Evolutionary conservation across 352 stramenopile genomes (phyloP).

Genomic region (Chrysophaeum taylorii): DNA sequence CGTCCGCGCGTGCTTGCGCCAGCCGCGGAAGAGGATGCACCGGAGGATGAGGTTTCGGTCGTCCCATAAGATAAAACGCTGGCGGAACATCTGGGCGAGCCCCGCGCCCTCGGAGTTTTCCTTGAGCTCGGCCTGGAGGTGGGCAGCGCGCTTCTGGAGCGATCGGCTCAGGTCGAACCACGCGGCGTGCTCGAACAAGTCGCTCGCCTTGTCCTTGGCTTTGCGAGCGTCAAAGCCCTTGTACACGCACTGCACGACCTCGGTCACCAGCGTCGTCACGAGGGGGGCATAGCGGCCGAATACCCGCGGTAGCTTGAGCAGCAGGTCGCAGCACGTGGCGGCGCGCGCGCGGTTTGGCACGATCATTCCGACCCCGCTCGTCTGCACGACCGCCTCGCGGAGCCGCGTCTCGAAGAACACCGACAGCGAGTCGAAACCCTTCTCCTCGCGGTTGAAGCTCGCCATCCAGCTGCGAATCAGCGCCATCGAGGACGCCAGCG

Average conservation of each 20-base stretch:
- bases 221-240: not conserved
- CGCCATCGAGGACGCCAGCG: too few species aligned
- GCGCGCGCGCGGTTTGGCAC: not conserved
- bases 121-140: not conserved
- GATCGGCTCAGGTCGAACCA: not conserved
- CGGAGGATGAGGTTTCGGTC: not conserved
- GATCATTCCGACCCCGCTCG: not conserved
- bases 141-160: not conserved
- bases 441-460: not conserved
- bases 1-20: not conserved
- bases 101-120: not conserved
- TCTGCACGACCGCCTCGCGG: not conserved
- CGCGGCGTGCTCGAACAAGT: not conserved
- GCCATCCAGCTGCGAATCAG: not conserved
- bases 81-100: not conserved
- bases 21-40: not conserved
- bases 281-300: not conserved
- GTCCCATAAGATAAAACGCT: not conserved
- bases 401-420: constrained; percentile 1
- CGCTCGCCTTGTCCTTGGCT: not conserved
- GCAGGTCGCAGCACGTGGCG: constrained; percentile 1
- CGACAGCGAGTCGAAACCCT: not conserved
- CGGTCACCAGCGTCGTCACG: not conserved
- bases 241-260: not conserved
- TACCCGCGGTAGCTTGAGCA: not conserved